phyloP scores from a whole-genome alignment of 2,329 filamentous ascomycete species.

The Ophiocordyceps polyrhachis-furcata region DNA sequence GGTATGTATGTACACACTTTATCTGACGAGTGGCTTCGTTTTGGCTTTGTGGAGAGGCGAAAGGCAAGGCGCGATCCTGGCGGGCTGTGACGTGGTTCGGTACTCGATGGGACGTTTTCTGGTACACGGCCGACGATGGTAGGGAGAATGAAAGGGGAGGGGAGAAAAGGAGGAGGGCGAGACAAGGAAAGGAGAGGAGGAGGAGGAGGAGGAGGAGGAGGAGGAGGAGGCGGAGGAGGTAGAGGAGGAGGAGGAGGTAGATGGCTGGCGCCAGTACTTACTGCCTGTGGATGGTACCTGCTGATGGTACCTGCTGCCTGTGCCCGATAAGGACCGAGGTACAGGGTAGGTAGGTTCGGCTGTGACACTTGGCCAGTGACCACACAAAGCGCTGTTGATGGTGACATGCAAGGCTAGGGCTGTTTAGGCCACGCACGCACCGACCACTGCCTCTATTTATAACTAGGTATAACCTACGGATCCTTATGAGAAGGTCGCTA shows the following conservation, averaged over 20 bases:
- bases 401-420: too few relatives aligned
- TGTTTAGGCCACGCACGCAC: too few relatives aligned
- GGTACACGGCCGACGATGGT: conserved; percentile 29
- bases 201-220: conserved; percentile 1
- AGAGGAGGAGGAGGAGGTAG: conserved; percentile 2
- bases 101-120: conserved; percentile 28
- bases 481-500: too few relatives aligned
- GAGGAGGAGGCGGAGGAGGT: conserved; percentile 3
- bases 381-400: too few relatives aligned
- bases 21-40: neutral
- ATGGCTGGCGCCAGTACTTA: conserved; percentile 5
- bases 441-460: too few relatives aligned
- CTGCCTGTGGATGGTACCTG: too few relatives aligned
- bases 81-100: conserved; percentile 37
- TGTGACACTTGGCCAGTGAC: too few relatives aligned
- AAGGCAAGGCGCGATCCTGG: conserved; percentile 26
- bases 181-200: conserved; percentile 1
- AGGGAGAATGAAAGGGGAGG: conserved; percentile 22
- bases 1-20: neutral
- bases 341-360: too few relatives aligned
- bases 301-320: too few relatives aligned
- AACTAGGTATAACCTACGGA: too few relatives aligned
- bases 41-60: neutral
- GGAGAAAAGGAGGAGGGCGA: conserved; percentile 13
- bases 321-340: too few relatives aligned